Conservation (phyloP, 2,329 filamentous ascomycete species). For the Ustulina deusta region DNA sequence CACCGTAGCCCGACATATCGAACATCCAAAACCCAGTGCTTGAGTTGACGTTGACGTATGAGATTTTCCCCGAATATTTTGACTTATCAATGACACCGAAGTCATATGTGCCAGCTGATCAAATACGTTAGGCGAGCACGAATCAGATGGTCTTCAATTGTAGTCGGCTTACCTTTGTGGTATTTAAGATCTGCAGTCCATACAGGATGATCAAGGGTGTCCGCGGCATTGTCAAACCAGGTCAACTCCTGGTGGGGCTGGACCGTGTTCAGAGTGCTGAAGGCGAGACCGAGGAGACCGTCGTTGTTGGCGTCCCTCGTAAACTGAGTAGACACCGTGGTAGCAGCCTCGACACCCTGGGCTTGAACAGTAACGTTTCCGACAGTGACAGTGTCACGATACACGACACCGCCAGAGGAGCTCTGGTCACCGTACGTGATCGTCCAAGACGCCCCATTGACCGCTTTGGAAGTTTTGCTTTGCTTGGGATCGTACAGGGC, state of each 20-base stretch:
- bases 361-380: constrained; percentile 46
- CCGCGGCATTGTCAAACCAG: constrained; percentile 51
- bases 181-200: constrained; percentile 53
- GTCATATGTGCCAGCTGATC: constrained; percentile 51
- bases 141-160: neutral
- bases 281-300: constrained; percentile 52
- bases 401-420: constrained; percentile 52
- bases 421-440: constrained; percentile 52
- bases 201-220: constrained; percentile 45
- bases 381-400: constrained; percentile 48
- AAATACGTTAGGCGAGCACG: constrained; percentile 11
- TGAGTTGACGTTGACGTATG: constrained; percentile 50
- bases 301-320: constrained; percentile 48
- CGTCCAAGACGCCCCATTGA: constrained; percentile 46
- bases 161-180: constrained; percentile 30
- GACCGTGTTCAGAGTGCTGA: constrained; percentile 52
- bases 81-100: constrained; percentile 52
- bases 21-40: constrained; percentile 53
- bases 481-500: constrained; percentile 44
- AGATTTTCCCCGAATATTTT: constrained; percentile 50
- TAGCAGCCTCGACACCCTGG: constrained; percentile 52
- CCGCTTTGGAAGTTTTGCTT: constrained; percentile 44
- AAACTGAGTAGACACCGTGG: constrained; percentile 47
- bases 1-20: constrained; percentile 44
- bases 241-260: constrained; percentile 46